Conservation (phyloP, 2,329 filamentous ascomycete genomes). For the Fusarium hostae region DNA sequence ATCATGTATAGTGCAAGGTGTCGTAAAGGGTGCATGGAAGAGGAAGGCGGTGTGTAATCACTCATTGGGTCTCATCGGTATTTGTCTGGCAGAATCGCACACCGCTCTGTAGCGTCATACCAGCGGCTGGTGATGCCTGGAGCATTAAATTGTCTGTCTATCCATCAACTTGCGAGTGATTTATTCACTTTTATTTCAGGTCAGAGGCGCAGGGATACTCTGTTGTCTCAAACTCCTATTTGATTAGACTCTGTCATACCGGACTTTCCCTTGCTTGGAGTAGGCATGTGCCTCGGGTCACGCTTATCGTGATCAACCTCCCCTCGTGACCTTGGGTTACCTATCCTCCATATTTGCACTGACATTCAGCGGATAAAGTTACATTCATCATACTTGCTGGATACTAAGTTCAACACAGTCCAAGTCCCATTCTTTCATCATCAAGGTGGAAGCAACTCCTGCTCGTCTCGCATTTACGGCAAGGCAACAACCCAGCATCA, state of each 20-base stretch:
- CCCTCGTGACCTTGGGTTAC: constrained; percentile 33
- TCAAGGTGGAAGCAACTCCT: not conserved
- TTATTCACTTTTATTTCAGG: not conserved
- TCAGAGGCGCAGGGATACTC: not conserved
- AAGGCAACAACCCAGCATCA: not conserved
- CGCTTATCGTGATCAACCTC: constrained; percentile 39
- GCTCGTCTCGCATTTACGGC: not conserved
- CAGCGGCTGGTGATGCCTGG: constrained; percentile 40
- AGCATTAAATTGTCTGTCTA: constrained; percentile 6
- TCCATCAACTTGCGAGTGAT: constrained; percentile 8
- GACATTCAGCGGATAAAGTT: not conserved
- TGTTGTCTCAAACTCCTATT: not conserved
- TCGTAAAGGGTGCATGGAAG: constrained; percentile 35
- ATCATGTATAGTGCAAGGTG: constrained; percentile 38
- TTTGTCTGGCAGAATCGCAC: constrained; percentile 43
- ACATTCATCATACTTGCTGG: not conserved
- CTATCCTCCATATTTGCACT: constrained; percentile 8
- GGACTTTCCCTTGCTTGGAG: not conserved
- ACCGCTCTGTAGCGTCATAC: constrained; percentile 47
- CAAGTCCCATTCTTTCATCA: not conserved
- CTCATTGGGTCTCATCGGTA: constrained; percentile 28
- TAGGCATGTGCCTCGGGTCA: constrained; percentile 41
- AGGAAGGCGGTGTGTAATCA: constrained; percentile 40
- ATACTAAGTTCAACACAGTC: not conserved
- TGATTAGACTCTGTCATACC: not conserved